phyloP scores from a whole-genome alignment of 257 asterid species.

The Solanum pennellii region DNA sequence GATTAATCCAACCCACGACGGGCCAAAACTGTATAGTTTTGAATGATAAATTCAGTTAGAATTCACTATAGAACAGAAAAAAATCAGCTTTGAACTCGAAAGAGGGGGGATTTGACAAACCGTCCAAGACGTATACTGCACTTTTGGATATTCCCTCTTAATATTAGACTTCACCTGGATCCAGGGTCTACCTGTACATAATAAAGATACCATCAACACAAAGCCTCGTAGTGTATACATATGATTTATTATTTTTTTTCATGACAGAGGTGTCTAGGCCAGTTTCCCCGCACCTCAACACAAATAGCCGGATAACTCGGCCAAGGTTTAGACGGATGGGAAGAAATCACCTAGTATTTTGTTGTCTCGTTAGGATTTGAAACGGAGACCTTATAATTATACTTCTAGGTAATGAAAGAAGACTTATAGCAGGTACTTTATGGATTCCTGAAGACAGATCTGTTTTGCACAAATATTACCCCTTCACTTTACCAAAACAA shows the following conservation, averaged over 20 bases:
- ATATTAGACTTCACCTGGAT: slow-evolving; percentile 66
- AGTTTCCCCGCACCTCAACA: background rate
- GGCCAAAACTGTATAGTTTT: slow-evolving; percentile 78
- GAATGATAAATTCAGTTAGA: background rate
- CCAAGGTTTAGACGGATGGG: too few relatives aligned
- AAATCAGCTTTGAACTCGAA: background rate
- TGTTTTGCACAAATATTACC: too few relatives aligned
- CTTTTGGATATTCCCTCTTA: slow-evolving; percentile 76
- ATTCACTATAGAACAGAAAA: background rate
- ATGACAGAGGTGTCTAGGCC: background rate
- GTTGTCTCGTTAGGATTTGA: too few relatives aligned
- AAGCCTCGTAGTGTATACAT: background rate
- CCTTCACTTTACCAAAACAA: too few relatives aligned
- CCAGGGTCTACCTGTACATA: slow-evolving; percentile 72
- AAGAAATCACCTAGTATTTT: too few relatives aligned
- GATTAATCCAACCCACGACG: slow-evolving; percentile 91
- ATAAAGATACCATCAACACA: background rate
- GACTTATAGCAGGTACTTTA: too few relatives aligned
- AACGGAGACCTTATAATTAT: too few relatives aligned
- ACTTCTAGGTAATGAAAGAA: too few relatives aligned
- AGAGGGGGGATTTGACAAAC: slow-evolving; percentile 22
- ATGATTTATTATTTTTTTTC: background rate
- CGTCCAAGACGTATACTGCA: slow-evolving; percentile 79
- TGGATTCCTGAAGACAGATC: too few relatives aligned
- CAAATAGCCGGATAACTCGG: too few relatives aligned